These are phyloP conservation scores for Camillea tinctor DNA, from an alignment of 2,329 filamentous ascomycete species.

Conservation along the genomic window DNA sequence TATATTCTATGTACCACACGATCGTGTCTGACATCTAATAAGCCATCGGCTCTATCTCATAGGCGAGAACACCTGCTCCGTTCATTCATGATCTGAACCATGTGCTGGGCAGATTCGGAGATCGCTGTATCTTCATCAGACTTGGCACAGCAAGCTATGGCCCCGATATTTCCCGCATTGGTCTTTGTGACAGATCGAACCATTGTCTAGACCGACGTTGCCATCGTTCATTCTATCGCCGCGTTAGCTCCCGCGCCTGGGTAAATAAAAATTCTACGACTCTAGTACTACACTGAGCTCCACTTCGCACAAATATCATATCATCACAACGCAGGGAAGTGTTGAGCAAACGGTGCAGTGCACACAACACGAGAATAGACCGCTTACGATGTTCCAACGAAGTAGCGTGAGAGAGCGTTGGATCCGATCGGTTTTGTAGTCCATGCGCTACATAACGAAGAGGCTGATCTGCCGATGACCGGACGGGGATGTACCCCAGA, in stretches of 20 bases:
- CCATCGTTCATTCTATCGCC: neutral
- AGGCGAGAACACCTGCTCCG: neutral
- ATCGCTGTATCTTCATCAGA: neutral
- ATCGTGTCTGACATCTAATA: neutral
- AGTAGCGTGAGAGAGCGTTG: neutral
- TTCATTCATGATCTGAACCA: neutral
- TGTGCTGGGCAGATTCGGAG: neutral
- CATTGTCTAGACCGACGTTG: neutral
- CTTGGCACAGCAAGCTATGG: neutral
- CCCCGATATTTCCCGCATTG: neutral
- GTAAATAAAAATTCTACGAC: neutral
- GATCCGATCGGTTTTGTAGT: neutral
- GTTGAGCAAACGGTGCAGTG: neutral
- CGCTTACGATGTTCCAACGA: neutral
- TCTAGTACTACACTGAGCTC: neutral
- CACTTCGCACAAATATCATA: too few species aligned
- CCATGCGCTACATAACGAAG: neutral
- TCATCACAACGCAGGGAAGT: too few species aligned
- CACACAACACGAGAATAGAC: neutral
- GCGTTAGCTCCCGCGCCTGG: neutral
- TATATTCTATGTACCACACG: neutral
- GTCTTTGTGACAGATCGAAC: neutral
- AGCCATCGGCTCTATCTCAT: neutral
- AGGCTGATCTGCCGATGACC: neutral
- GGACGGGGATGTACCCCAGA: conserved; percentile 1